Conservation (phyloP, 768 basidiomycete species). For the Omphalotus guepiniiformis region DNA sequence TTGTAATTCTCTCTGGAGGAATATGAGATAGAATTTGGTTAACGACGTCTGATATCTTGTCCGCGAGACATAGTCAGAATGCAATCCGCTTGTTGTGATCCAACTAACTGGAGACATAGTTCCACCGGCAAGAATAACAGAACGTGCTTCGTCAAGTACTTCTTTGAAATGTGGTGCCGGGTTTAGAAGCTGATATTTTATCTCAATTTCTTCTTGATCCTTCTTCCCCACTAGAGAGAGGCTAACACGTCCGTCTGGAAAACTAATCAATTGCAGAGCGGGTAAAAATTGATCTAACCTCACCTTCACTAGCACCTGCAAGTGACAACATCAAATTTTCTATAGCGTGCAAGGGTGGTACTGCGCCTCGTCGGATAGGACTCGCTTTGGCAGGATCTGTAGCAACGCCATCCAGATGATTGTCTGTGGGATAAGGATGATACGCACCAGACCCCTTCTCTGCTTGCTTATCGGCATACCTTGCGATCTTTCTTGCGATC, state of each 20-base stretch:
- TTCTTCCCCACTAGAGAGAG: constrained; percentile 41
- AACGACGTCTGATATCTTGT: constrained; percentile 81
- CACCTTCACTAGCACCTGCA: constrained; percentile 75
- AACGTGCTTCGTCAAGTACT: constrained; percentile 74
- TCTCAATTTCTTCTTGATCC: constrained; percentile 46
- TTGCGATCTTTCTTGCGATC: constrained; percentile 79
- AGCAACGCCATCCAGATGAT: no score
- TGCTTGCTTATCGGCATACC: constrained; percentile 69
- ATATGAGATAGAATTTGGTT: constrained; percentile 75
- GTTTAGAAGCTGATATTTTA: constrained; percentile 92
- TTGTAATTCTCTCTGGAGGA: constrained; percentile 56
- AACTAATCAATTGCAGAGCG: not conserved
- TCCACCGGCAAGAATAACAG: constrained; percentile 91
- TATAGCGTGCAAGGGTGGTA: constrained; percentile 75
- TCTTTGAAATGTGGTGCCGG: constrained; percentile 83
- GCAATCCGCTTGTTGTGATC: not conserved
- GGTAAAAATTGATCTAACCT: constrained; percentile 9
- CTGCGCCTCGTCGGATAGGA: constrained; percentile 37
- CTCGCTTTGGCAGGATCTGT: constrained; percentile 6
- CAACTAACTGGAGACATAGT: constrained; percentile 94
- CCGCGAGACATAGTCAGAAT: not conserved
- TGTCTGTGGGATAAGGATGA: no score
- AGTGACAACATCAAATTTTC: constrained; percentile 77
- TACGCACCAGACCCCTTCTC: constrained; percentile 24
- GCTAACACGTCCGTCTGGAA: constrained; percentile 70